Evolutionary conservation across 306 rosid genomes (phyloP), one percentile per base, ranked within the genome.

Genomic region (Prosopis cineraria): DNA sequence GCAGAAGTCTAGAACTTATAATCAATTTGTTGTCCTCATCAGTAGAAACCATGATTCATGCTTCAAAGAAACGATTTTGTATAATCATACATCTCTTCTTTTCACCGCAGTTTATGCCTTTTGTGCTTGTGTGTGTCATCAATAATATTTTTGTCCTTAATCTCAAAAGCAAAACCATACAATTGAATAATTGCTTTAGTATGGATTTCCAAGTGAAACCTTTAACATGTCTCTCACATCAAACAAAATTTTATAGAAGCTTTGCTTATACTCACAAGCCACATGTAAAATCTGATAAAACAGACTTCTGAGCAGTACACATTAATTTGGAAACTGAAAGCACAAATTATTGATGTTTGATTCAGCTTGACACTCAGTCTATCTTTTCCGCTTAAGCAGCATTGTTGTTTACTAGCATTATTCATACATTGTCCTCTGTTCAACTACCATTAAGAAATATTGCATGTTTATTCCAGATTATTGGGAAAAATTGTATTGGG

Each of bases 21-120:
- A 72, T 79, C 68, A 70, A 67, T 70, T 37, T 63, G 25, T 60
- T 44, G 66, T 40, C 65, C 59, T 58, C 69, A 72, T 47, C 41
- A 47, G 39, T 79, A 73, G 75, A 60, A 81, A 58, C 59, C 77
- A 82, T 25, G 56, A 78, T 63, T 67, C 40, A 68, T 31, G 34
- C 16, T 74, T 81, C 47, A 64, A 39, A 70, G 53, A 31, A 70
- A 62, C 74, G 40, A 52, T 45, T 75, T 74, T 70, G 60, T 39
- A 52, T 14, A 58, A 66, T 75, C 68, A 74, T 74, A 62, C 52
- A 71, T 62, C 20, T 30, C 30, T 74, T 63, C 10, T 20, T 64
- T 63, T 74, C n/a, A 33, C 33, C 1, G 78, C 71, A 53, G 36
- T 73, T 77, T 25, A 80, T 77, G 73, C 59, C 65, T 9, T 12